Evolutionary conservation across 176 grass and related monocot species (phyloP), one percentile per base, ranked within the genome.

Genomic region (Thalia dealbata): DNA sequence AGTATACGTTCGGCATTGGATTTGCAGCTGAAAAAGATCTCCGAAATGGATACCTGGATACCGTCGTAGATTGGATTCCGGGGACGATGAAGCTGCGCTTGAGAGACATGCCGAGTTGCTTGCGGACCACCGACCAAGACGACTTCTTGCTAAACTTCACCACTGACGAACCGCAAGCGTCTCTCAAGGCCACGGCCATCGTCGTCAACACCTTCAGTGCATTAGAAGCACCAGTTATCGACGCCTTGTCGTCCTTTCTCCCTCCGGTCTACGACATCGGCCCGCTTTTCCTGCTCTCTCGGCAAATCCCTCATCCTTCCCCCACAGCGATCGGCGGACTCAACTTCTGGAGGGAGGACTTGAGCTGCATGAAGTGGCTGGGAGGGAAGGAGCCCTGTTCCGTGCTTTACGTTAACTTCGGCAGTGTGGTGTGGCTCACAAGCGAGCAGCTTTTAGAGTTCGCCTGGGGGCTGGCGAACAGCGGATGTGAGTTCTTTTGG

Each of bases 21-120:
- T 38, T 38, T 38, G 32, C 27, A 91, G 91, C 82, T 42, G 83
- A 75, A 19, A 70, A 61, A 43, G 64, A 81, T 25, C 80, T 95
- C 7, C 86, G 71, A 4, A 87, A 91, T 78, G 92, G 92, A 22
- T 91, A 89, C 81, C 81, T 96, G 5, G 88, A 96, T 51, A 91
- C 86, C 65, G 73, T 81, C 6, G 87, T 96, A 61, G 76, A 91
- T 0, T 70, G 85, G 78, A 86, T 91, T 76, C 83, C 81, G 7
- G 91, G 91, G 10, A 66, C 86, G 38, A 22, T 58, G 46, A 35
- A 42, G 58, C 82, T 91, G 61, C 50, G 83, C 55, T 60, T 96
- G 43, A 78, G 78, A 29, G 91, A 96, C 76, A 82, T 96, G 42
- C 88, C 91, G 10, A 91, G 78, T 73, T 96, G 88, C 80, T 80